Base-by-base conservation (phyloP, 306 rosid species). In the Biancaea sappan region DNA sequence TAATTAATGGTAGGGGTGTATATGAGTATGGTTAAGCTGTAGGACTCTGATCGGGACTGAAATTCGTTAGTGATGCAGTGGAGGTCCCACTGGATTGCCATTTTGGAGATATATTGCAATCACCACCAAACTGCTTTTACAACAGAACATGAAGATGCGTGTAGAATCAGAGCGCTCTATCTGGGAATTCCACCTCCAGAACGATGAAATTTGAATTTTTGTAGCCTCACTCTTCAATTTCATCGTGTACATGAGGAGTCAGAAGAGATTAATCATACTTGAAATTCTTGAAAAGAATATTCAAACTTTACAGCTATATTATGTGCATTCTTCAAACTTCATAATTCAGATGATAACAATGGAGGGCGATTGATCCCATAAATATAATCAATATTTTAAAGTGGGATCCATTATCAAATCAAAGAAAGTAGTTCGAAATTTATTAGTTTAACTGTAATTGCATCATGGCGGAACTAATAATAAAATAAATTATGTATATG, bases 311-410 rank as follows among this genome's bases (percentile, higher is more conserved):
- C 7, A 19, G 19, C 18, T 22, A 48, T 38, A 29, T 66, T 48
- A 64, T 13, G 66, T 37, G 31, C 65, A n/a, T 69, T 6, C 40
- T 25, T 14, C 19, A 73, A 73, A 14, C 40, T 72, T 72, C 4
- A 29, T 57, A 4, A 48, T 4, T n/a, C n/a, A n/a, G 43, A 26
- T 51, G 57, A n/a, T 50, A 37, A 43, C 61, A 19, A 21, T 22
- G 1, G 21, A 6, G 3, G 53, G 35, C 18, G 40, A 59, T 59
- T 59, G 25, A 15, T 29, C 6, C 41, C 21, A 26, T n/a, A n/a
- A n/a, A n/a, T n/a, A n/a, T n/a, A n/a, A n/a, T n/a, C n/a, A n/a
- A n/a, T n/a, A n/a, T n/a, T n/a, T n/a, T n/a, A n/a, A n/a, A n/a
- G n/a, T n/a, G n/a, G n/a, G n/a, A n/a, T n/a, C n/a, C n/a, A n/a